Evolutionary conservation across 345 rosid genomes (phyloP), one percentile per base, ranked within the genome.

Genomic region (Brassica cretica): DNA sequence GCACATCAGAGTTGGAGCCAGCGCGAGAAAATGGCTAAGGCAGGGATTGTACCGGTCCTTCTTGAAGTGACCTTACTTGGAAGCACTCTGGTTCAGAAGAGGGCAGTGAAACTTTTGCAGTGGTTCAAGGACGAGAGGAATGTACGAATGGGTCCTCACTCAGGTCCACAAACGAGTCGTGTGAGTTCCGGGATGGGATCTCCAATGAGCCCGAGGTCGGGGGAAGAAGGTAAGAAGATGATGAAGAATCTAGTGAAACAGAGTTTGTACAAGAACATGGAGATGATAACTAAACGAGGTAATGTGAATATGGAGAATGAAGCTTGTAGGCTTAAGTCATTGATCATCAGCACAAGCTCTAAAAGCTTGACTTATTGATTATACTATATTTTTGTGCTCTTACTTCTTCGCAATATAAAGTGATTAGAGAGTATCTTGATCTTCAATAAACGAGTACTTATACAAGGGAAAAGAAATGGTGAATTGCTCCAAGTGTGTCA

Each of bases 101-200:
- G 99, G 73, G 96, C 97, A 2, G 8, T 88, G 64, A 95, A 92
- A 64, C 71, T 95, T 64, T 74, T 95, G 65, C 96, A 95, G 12
- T 93, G 99, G 99, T 95, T 95, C 60, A 93, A 91, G 78, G 96
- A 93, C 15, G 99, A 88, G 81, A 87, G 98, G 80, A 89, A 88
- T 74, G 73, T 80, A 11, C 87, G 84, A 80, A 86, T 95, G 84
- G 97, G 96, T n/a, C 97, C 91, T 5, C 99, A 95, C 81, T 95
- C 99, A 0, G 99, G 99, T 33, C 98, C 99, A 0, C 99, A 91
- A 72, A 74, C 90, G 7, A 84, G 90, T 32, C 82, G 89, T 76
- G 7, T 76, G 5, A 67, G 77, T 35, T 37, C 53, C 0, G 75
- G 81, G 9, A 82, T 88, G 56, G 93, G 92, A 6, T 90, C 97